Percentiles rank a stretch among this genome's conserved stretches.
Evolutionary conservation across 768 basidiomycete species (phyloP).

Genomic region (Russula earlei): DNA sequence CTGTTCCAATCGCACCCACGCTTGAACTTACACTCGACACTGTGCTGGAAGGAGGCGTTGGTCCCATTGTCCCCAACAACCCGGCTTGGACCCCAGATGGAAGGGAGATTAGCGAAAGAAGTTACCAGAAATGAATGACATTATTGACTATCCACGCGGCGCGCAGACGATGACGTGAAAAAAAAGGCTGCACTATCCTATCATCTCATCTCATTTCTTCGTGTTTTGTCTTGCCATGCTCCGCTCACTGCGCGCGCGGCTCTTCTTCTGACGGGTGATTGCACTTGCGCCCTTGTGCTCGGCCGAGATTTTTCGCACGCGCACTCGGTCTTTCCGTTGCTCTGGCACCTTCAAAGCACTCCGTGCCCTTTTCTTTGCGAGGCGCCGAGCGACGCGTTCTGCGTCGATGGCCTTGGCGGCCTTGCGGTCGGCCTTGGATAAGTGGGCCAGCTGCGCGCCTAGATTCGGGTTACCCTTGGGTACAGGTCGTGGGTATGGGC

Average conservation of each 20-base stretch:
- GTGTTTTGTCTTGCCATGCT: slow-evolving; percentile 44
- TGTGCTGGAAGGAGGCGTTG: slow-evolving; percentile 25
- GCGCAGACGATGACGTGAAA: neutral
- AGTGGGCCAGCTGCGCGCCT: slow-evolving; percentile 64
- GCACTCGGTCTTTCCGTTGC: slow-evolving; percentile 36
- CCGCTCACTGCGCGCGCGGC: slow-evolving; percentile 45
- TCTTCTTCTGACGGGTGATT: slow-evolving; percentile 32
- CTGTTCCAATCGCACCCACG: slow-evolving; percentile 20
- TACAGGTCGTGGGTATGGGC: slow-evolving; percentile 24
- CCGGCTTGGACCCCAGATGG: slow-evolving; percentile 16
- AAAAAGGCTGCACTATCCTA: neutral
- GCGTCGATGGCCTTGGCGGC: slow-evolving; percentile 67
- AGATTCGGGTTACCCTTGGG: slow-evolving; percentile 79
- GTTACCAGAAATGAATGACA: neutral
- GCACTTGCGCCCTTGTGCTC: slow-evolving; percentile 24
- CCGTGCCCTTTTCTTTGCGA: slow-evolving; percentile 85
- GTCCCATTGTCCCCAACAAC: slow-evolving; percentile 21
- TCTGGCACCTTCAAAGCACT: slow-evolving; percentile 37
- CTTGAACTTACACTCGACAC: slow-evolving; percentile 24
- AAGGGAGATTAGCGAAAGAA: neutral
- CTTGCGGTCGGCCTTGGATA: slow-evolving; percentile 84
- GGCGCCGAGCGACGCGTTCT: slow-evolving; percentile 70
- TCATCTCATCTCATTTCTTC: slow-evolving; percentile 48
- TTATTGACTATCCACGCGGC: neutral
- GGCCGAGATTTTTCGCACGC: slow-evolving; percentile 36